phyloP scores from a whole-genome alignment of 495 filamentous ascomycete species.

The Daldinia childiae region DNA sequence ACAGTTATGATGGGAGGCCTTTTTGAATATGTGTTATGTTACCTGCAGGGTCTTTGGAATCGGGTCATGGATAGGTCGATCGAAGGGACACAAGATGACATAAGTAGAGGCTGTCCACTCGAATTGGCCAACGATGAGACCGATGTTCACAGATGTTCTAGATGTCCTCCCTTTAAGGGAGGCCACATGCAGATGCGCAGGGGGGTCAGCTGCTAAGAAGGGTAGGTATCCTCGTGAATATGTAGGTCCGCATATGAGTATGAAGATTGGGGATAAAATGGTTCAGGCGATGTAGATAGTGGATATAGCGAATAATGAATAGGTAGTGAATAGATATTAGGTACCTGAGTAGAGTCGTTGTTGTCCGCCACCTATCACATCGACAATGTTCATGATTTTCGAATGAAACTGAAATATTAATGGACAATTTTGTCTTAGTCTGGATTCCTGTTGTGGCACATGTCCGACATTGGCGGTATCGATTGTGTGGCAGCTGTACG shows the following conservation, averaged over 20 bases:
- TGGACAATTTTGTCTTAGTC: constrained; percentile 7
- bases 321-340: background rate
- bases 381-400: constrained; percentile 17
- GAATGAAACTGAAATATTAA: constrained; percentile 8
- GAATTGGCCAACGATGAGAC: constrained; percentile 17
- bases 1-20: background rate
- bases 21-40: constrained; percentile 12
- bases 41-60: constrained; percentile 21
- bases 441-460: constrained; percentile 31
- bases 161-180: constrained; percentile 14
- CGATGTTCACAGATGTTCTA: constrained; percentile 28
- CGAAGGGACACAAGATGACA: constrained; percentile 23
- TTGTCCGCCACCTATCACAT: background rate
- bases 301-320: background rate
- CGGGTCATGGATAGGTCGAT: constrained; percentile 27
- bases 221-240: constrained; percentile 27
- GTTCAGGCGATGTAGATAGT: background rate
- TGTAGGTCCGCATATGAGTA: constrained; percentile 1
- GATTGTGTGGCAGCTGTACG: constrained; percentile 23
- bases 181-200: constrained; percentile 34
- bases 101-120: constrained; percentile 19
- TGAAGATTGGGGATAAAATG: background rate
- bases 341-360: background rate
- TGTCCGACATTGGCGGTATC: constrained; percentile 22
- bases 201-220: constrained; percentile 38